Evolutionary conservation across 1,284 basidiomycete species (phyloP), one percentile per base, ranked within the genome.

Genomic region (Wolfiporia cocos): DNA sequence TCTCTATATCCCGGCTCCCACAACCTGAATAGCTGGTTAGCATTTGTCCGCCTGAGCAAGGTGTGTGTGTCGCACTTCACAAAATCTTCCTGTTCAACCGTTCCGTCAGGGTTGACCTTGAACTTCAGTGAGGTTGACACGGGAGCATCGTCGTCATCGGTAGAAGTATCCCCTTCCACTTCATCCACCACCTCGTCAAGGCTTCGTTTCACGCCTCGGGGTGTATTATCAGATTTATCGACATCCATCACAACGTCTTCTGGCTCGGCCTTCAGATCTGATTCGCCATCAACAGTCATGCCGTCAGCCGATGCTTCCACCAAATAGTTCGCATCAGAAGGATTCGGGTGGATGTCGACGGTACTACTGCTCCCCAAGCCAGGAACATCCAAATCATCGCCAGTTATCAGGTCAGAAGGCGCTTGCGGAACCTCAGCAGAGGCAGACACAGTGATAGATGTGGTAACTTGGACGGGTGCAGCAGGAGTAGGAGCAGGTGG

Each of bases 1-100:
- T 95, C 92, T 58, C 82, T 85, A 66, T 99, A 99, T 28, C 93
- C 94, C 2, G 92, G 82, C 62, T 97, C 93, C 83, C 89, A 97
- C 15, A 97, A 67, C 56, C 92, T 93, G 49, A 7, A 46, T 14
- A 42, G n/a, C n/a, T n/a, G n/a, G n/a, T n/a, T n/a, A n/a, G n/a
- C n/a, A n/a, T n/a, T n/a, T n/a, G n/a, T n/a, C 18, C 17, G 26
- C 42, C 26, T 20, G 11, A 40, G 39, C 36, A 42, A 76, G n/a
- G n/a, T n/a, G n/a, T n/a, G n/a, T n/a, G n/a, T n/a, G n/a, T n/a
- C 81, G 54, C 67, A 93, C 89, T 87, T 86, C 54, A 99, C 92
- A 19, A 80, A 86, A 62, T 99, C 95, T 53, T 87, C 86, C 62
- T 98, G 94, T 46, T 91, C 86, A 33, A 95, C 92, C 1, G 86